Conservation (phyloP, 2,329 filamentous ascomycete species). For the Colletotrichum navitas region DNA sequence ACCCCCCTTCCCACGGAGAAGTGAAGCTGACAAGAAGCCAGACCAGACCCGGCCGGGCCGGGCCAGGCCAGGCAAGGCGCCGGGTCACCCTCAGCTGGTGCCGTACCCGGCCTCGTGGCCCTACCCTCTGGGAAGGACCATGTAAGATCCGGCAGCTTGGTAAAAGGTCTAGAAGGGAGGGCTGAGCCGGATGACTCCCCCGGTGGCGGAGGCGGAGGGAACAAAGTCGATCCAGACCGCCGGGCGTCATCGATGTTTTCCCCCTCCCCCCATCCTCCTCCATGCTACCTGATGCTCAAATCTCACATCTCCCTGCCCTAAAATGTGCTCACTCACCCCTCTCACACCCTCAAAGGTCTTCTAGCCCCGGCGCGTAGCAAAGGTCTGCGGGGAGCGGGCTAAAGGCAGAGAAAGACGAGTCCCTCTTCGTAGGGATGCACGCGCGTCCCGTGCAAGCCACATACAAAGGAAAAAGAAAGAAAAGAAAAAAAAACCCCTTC, state of each 20-base stretch:
- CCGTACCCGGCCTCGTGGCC: background rate
- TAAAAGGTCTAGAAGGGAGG: background rate
- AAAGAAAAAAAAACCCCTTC: background rate
- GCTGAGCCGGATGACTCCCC: background rate
- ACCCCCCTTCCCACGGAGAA: background rate
- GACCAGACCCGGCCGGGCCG: background rate
- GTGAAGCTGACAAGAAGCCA: background rate
- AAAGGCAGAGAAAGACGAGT: background rate
- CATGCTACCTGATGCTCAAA: background rate
- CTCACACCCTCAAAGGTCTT: background rate
- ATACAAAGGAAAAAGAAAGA: background rate
- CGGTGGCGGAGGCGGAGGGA: background rate
- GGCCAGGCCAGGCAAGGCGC: no score
- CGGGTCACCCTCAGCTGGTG: background rate
- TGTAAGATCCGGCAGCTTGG: slow-evolving; percentile 29
- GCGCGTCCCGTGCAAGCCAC: background rate
- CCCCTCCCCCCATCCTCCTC: background rate
- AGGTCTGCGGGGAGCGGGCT: background rate
- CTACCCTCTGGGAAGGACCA: background rate
- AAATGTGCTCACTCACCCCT: background rate
- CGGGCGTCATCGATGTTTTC: background rate
- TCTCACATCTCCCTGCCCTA: background rate
- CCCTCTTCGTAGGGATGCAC: background rate
- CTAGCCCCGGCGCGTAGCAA: background rate
- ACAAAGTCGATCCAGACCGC: background rate